Evolutionary conservation across 176 grass and related monocot species (phyloP), one percentile per base, ranked within the genome.

Genomic region (Microstegium vimineum): DNA sequence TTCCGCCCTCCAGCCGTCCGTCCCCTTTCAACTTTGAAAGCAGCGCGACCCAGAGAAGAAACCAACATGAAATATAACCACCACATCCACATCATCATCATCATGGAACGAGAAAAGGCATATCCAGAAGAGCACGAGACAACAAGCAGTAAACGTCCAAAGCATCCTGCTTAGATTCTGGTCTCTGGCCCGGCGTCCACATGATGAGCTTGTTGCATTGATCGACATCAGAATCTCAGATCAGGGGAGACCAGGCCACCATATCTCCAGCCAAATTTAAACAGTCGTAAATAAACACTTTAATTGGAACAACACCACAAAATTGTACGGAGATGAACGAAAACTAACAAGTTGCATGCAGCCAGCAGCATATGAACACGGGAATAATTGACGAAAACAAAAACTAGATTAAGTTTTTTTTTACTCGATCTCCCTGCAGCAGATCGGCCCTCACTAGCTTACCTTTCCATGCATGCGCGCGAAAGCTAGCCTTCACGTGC

Each of bases 31-130:
- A 52, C 83, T 89, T 86, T 91, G 74, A 85, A 89, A 83, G 68
- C 54, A 46, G 41, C 82, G 64, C 36, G 46, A 69, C 82, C 87
- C 66, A 83, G 75, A 90, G 81, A 87, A 83, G 74, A 82, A 88
- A 83, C 74, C 70, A 92, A 74, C 84, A 94, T 81, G 79, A 84
- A 92, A 90, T 87, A 82, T 89, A 87, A 16, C 64, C 76, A 25
- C 69, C 4, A 5, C 83, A 59, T n/a, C 26, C 36, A 1, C n/a
- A n/a, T n/a, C n/a, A 3, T 10, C 51, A 5, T 18, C 64, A 71
- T 47, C 43, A 54, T 17, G 47, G 33, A 27, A 41, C 0, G 22
- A 5, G 36, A 25, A 38, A 30, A 67, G 12, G 10, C 25, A 74
- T 73, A 81, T 69, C 11, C 54, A 51, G 63, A 26, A 80, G 43